Evolutionary conservation across 345 rosid genomes (phyloP), one percentile per base, ranked within the genome.

Genomic region (Corchorus olitorius): DNA sequence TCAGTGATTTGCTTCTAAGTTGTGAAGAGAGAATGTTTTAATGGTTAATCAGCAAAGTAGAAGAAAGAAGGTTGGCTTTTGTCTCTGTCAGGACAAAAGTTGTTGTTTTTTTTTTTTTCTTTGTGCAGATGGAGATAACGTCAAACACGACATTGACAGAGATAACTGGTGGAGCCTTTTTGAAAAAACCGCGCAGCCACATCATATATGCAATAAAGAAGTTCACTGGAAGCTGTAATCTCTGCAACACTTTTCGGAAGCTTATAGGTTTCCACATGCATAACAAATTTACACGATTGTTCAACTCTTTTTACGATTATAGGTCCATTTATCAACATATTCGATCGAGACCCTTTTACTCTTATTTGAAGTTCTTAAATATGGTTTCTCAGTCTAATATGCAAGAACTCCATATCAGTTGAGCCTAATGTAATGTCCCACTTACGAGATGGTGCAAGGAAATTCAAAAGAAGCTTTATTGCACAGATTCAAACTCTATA

Each of bases 91-190:
- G 8, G 61, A 55, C 19, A 8, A 54, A n/a, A 22, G 22, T n/a
- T n/a, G n/a, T n/a, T n/a, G n/a, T n/a, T n/a, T n/a, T n/a, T n/a
- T n/a, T n/a, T n/a, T n/a, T n/a, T n/a, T n/a, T n/a, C n/a, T n/a
- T n/a, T n/a, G n/a, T n/a, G 10, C 9, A 2, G 20, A 20, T 2
- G 14, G 62, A 58, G 62, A 58, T 13, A 8, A 58, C 2, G 52
- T 43, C 52, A 43, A 65, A 65, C 52, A 65, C 70, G 70, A 19
- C 34, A 9, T 65, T 65, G 52, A n/a, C 52, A 43, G 50, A 19
- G 14, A n/a, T 9, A 54, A n/a, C 59, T 6, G 22, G 59, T n/a
- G 59, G 59, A 54, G 59, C 59, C 55, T 10, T n/a, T 10, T 55
- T 55, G 27, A 55, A n/a, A 19, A n/a, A 1, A n/a, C 27, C 0